These are phyloP conservation scores for Calonectria leucothoes DNA, from an alignment of 2,329 filamentous ascomycete species.

Conservation along the genomic window DNA sequence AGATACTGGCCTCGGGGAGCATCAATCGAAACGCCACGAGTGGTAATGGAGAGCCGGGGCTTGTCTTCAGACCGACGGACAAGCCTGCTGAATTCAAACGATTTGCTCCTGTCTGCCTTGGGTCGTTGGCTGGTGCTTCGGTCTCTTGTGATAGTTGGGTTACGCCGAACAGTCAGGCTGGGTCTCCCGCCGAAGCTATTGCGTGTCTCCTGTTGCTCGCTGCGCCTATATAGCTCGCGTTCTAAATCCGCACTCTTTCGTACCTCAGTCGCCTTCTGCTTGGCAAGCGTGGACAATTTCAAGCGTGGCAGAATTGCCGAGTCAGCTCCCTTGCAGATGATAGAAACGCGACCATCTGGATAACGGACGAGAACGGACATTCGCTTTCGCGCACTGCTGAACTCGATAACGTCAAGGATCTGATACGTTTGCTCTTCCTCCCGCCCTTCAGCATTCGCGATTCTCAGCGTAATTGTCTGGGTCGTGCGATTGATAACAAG, in stretches of 20 bases:
- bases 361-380: conserved; percentile 93
- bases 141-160: conserved; percentile 46
- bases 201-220: conserved; percentile 65
- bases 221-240: conserved; percentile 65
- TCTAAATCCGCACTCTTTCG: conserved; percentile 72
- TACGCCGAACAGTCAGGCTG: conserved; percentile 63
- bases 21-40: conserved; percentile 62
- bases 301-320: conserved; percentile 84
- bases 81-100: conserved; percentile 56
- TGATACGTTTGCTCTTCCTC: conserved; percentile 74
- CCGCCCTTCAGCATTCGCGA: conserved; percentile 51
- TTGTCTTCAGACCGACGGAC: conserved; percentile 54
- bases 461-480: conserved; percentile 70
- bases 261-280: conserved; percentile 76
- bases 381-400: conserved; percentile 87
- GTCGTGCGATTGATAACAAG: conserved; percentile 80
- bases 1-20: conserved; percentile 46
- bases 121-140: conserved; percentile 45
- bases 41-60: conserved; percentile 48
- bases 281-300: conserved; percentile 77
- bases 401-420: conserved; percentile 88
- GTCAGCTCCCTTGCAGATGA: conserved; percentile 93
- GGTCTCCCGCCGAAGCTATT: conserved; percentile 67
- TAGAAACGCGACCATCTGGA: conserved; percentile 82
- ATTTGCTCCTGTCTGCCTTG: conserved; percentile 53